Evolutionary conservation across 2,329 filamentous ascomycete species (phyloP).

Genomic region (Colletotrichum brevisporum): DNA sequence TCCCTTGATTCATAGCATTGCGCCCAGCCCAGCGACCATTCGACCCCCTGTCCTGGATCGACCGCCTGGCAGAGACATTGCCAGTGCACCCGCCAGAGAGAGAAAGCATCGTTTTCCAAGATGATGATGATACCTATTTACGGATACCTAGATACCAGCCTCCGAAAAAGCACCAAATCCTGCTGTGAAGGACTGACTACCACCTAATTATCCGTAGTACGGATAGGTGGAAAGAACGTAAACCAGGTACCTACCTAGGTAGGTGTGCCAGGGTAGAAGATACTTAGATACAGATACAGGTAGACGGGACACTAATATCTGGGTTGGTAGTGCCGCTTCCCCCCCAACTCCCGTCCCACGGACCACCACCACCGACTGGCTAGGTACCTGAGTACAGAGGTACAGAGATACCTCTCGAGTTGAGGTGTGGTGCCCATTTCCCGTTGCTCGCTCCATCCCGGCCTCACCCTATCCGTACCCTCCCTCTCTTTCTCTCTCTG

Average conservation of each 20-base stretch:
- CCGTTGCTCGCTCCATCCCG: constrained; percentile 24
- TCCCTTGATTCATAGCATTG: not conserved
- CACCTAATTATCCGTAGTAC: too few species aligned
- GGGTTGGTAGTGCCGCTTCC: constrained; percentile 15
- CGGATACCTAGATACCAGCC: too few species aligned
- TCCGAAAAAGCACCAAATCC: too few species aligned
- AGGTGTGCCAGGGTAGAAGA: not conserved
- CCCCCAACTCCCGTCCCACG: constrained; percentile 7
- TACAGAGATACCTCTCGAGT: too few species aligned
- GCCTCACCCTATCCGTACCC: not conserved
- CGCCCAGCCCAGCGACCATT: not conserved
- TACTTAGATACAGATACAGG: too few species aligned
- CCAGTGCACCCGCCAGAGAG: constrained; percentile 14
- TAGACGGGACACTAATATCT: too few species aligned
- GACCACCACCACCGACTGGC: not conserved
- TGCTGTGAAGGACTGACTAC: too few species aligned
- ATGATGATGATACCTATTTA: too few species aligned
- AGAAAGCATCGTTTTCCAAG: not conserved
- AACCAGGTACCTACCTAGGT: not conserved
- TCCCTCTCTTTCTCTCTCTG: not conserved
- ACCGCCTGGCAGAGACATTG: constrained; percentile 27
- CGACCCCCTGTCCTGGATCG: constrained; percentile 24
- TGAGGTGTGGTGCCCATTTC: constrained; percentile 26
- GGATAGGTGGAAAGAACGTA: too few species aligned
- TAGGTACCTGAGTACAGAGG: too few species aligned